These are phyloP conservation scores for Cadophora sp. DNA, from an alignment of 2,329 filamentous ascomycete genomes.

Conservation along the genomic window DNA sequence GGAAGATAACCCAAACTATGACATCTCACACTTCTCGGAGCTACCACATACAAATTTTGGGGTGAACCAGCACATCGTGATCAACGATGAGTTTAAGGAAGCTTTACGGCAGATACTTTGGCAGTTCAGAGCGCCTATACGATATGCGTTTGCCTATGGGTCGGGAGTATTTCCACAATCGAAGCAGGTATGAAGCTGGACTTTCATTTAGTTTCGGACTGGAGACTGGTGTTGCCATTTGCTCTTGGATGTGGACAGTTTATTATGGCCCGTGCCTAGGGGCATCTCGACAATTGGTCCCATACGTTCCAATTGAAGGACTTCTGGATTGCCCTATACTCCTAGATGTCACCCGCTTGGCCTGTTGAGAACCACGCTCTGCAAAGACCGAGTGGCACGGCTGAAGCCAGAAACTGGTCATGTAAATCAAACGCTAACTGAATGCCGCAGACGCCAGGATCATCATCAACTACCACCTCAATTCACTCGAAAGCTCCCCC, in stretches of 20 bases:
- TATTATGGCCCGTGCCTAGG: neutral
- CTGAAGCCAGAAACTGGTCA: neutral
- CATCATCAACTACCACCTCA: conserved; percentile 60
- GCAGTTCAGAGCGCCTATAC: conserved; percentile 90
- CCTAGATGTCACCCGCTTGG: too few relatives aligned
- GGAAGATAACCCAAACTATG: conserved; percentile 77
- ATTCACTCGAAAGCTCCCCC: conserved; percentile 84
- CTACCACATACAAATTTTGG: conserved; percentile 84
- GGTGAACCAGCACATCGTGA: conserved; percentile 94
- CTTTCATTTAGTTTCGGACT: neutral
- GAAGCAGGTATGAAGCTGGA: conserved; percentile 39
- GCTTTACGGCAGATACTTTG: conserved; percentile 85
- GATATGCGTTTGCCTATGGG: conserved; percentile 96
- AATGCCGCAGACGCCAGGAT: conserved; percentile 44
- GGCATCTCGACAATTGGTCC: too few relatives aligned
- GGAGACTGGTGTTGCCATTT: neutral
- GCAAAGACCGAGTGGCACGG: neutral
- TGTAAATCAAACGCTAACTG: conserved; percentile 3
- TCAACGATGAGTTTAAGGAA: conserved; percentile 95
- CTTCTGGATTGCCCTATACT: too few relatives aligned
- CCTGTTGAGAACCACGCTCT: neutral
- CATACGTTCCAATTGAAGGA: too few relatives aligned
- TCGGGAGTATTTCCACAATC: conserved; percentile 93
- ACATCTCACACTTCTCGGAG: conserved; percentile 76
- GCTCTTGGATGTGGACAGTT: neutral